A percentile compares a stretch with the other conserved stretches of the same genome.
Conservation (phyloP, 1,284 basidiomycete species). For the Meira miltonrushii region DNA sequence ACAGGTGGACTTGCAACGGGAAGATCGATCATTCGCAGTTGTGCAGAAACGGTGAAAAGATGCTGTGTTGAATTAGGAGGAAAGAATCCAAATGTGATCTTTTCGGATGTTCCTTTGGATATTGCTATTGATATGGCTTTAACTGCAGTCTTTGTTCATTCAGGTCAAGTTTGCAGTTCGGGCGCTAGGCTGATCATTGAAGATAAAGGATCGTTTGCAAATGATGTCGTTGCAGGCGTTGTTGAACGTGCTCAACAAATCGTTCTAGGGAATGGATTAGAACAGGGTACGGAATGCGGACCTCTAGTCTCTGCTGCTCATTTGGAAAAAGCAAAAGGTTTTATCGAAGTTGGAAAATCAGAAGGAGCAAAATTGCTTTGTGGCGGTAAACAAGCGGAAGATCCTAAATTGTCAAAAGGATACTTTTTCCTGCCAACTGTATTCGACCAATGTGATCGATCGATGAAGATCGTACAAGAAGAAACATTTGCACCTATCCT, state of each 20-base stretch:
- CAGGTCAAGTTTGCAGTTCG: constrained; percentile 51
- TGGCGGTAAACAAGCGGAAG: constrained; percentile 36
- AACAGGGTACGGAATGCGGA: constrained; percentile 43
- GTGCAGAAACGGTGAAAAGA: constrained; percentile 45
- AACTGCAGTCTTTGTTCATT: constrained; percentile 50
- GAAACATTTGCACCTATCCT: constrained; percentile 52
- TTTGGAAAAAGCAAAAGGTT: constrained; percentile 42
- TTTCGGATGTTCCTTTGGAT: constrained; percentile 48
- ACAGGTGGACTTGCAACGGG: constrained; percentile 50
- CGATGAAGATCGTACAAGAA: constrained; percentile 51
- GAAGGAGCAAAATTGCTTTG: constrained; percentile 46
- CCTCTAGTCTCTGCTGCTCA: constrained; percentile 48
- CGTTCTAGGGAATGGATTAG: constrained; percentile 45
- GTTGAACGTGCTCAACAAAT: constrained; percentile 46
- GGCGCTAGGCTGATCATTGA: constrained; percentile 50
- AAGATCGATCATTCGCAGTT: constrained; percentile 39
- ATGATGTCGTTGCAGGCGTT: constrained; percentile 44
- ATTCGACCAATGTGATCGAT: constrained; percentile 45
- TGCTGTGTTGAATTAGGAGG: constrained; percentile 51
- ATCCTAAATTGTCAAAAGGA: constrained; percentile 43
- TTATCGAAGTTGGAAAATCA: constrained; percentile 30
- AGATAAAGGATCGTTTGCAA: constrained; percentile 42
- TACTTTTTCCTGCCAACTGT: constrained; percentile 52
- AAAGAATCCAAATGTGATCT: constrained; percentile 52
- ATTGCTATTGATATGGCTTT: constrained; percentile 48